phyloP scores from a whole-genome alignment of 2,329 filamentous ascomycete species.

The Calonectria henricotiae region DNA sequence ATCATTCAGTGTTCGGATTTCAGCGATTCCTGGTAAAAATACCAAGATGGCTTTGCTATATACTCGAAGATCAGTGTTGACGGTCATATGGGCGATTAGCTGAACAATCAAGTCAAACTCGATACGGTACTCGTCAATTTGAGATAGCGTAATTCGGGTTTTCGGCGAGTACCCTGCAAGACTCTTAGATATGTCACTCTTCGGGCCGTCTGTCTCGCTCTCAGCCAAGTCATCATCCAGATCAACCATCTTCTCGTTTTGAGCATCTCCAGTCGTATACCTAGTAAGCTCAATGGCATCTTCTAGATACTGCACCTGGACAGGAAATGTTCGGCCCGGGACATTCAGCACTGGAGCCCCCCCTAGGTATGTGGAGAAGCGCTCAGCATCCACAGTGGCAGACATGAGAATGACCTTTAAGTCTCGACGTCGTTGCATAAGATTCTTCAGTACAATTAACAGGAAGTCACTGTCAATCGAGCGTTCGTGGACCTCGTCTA shows the following conservation, averaged over 20 bases:
- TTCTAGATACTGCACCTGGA: slow-evolving; percentile 89
- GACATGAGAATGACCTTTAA: slow-evolving; percentile 98
- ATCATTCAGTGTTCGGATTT: slow-evolving; percentile 91
- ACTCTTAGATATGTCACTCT: slow-evolving; percentile 74
- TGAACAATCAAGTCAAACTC: slow-evolving; percentile 90
- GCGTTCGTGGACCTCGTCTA: slow-evolving; percentile 98
- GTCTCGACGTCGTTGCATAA: slow-evolving; percentile 83
- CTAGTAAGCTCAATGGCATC: slow-evolving; percentile 92
- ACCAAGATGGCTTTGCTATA: slow-evolving; percentile 95
- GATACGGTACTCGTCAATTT: slow-evolving; percentile 92
- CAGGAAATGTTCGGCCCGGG: slow-evolving; percentile 93
- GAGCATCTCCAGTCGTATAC: slow-evolving; percentile 70
- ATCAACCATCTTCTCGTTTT: slow-evolving; percentile 71
- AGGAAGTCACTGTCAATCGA: slow-evolving; percentile 98
- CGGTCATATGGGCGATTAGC: slow-evolving; percentile 83
- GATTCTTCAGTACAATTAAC: slow-evolving; percentile 89
- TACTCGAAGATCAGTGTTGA: slow-evolving; percentile 74
- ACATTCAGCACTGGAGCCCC: slow-evolving; percentile 91
- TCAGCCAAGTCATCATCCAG: slow-evolving; percentile 75
- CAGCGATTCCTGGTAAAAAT: slow-evolving; percentile 94
- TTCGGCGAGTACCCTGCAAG: slow-evolving; percentile 82
- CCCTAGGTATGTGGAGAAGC: slow-evolving; percentile 90
- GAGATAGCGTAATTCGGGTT: slow-evolving; percentile 82
- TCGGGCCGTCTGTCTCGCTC: slow-evolving; percentile 68
- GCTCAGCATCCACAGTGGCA: slow-evolving; percentile 93